Percentiles rank a stretch among this genome's conserved stretches.
These are phyloP conservation scores for Colletotrichum melonis DNA, from an alignment of 2,329 filamentous ascomycete genomes.

Conservation along the genomic window DNA sequence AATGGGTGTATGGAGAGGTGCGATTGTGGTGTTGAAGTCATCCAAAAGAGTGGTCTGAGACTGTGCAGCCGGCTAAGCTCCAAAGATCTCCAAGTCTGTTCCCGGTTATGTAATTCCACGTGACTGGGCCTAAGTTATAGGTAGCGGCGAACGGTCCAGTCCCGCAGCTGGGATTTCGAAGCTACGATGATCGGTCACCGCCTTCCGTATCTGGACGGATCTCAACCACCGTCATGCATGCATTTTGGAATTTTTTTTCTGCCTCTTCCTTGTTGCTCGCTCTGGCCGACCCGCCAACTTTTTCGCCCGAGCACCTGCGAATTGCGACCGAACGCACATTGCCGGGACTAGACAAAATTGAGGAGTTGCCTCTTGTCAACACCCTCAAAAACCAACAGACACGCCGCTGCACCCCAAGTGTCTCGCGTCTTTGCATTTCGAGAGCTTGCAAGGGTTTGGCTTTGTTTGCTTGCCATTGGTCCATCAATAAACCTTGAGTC, in stretches of 20 bases:
- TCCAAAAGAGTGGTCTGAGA: slow-evolving; percentile 35
- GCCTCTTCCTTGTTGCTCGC: background rate
- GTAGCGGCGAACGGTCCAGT: background rate
- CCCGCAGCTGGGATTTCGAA: slow-evolving; percentile 9
- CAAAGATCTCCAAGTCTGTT: slow-evolving; percentile 15
- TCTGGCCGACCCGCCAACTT: slow-evolving; percentile 10
- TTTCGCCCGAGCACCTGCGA: slow-evolving; percentile 4
- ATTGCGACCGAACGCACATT: slow-evolving; percentile 15
- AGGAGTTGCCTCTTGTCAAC: slow-evolving; percentile 7
- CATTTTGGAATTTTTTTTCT: slow-evolving; percentile 22
- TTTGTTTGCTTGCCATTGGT: background rate
- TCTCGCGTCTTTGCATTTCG: background rate
- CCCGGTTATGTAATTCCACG: slow-evolving; percentile 25
- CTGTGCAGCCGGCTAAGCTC: slow-evolving; percentile 27
- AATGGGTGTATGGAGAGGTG: slow-evolving; percentile 22
- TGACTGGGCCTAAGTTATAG: background rate
- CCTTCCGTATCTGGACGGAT: background rate
- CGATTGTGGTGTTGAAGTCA: slow-evolving; percentile 35
- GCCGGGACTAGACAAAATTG: slow-evolving; percentile 21
- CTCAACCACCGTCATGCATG: background rate
- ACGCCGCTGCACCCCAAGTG: background rate
- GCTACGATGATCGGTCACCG: slow-evolving; percentile 3
- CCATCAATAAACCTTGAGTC: background rate
- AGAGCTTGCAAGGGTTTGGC: background rate
- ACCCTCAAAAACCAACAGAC: background rate